A percentile compares a stretch with the other conserved stretches of the same genome.
Conservation (phyloP, 2,329 filamentous ascomycete species). For the Sporothrix inflata region DNA sequence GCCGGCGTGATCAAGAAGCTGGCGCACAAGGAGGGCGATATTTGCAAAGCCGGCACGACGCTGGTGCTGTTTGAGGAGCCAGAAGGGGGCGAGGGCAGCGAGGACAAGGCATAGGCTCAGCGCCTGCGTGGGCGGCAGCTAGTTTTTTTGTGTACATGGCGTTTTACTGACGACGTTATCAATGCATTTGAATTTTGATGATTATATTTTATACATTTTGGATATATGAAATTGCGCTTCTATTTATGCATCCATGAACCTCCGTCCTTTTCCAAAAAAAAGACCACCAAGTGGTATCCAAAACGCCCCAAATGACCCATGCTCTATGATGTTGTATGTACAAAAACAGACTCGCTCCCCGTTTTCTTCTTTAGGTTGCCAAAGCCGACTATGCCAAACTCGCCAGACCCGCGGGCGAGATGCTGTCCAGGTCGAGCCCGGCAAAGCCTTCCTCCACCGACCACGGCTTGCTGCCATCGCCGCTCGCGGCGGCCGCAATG, state of each 20-base stretch:
- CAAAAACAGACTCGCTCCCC: background rate
- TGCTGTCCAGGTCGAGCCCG: conserved; percentile 29
- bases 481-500: background rate
- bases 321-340: background rate
- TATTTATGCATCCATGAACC: background rate
- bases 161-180: conserved; percentile 8
- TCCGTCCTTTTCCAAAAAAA: background rate
- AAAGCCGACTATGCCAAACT: conserved; percentile 8
- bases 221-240: background rate
- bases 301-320: conserved; percentile 23
- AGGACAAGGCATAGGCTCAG: background rate
- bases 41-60: conserved; percentile 76
- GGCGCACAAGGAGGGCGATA: conserved; percentile 75
- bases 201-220: background rate
- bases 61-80: conserved; percentile 69
- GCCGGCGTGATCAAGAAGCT: conserved; percentile 72
- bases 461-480: conserved; percentile 29
- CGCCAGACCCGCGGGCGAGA: conserved; percentile 18
- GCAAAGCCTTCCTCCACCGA: conserved; percentile 34
- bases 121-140: background rate
- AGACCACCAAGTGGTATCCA: conserved; percentile 20
- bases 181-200: background rate
- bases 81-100: background rate
- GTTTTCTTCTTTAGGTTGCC: background rate
- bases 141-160: background rate